phyloP scores from a whole-genome alignment of 1,284 basidiomycete genomes.

The Heliocybe sulcata region DNA sequence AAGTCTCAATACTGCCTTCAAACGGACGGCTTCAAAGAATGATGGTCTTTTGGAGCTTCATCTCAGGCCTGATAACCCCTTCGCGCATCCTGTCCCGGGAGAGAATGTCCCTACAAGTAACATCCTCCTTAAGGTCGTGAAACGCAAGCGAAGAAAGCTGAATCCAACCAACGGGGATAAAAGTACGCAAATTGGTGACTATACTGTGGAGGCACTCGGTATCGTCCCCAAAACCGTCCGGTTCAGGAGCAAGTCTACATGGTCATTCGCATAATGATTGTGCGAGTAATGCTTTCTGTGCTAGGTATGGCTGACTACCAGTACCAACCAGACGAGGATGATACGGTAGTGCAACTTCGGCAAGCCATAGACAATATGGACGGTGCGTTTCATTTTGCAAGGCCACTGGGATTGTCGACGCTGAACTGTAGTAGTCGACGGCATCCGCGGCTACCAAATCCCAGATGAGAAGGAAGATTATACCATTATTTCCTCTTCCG shows the following conservation, averaged over 20 bases:
- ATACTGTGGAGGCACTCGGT: constrained; percentile 73
- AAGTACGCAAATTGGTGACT: constrained; percentile 53
- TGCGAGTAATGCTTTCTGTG: constrained; percentile 2
- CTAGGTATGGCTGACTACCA: constrained; percentile 91
- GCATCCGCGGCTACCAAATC: constrained; percentile 61
- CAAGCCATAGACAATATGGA: constrained; percentile 73
- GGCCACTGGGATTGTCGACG: not conserved
- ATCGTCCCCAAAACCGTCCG: constrained; percentile 76
- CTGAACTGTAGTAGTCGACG: constrained; percentile 46
- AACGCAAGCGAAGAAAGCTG: constrained; percentile 46
- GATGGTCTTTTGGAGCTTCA: constrained; percentile 68
- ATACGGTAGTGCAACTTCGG: constrained; percentile 64
- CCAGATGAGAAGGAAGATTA: constrained; percentile 63
- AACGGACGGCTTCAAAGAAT: constrained; percentile 46
- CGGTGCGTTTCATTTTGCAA: constrained; percentile 41
- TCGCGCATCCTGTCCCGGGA: constrained; percentile 78
- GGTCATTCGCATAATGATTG: not conserved
- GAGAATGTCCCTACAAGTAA: constrained; percentile 72
- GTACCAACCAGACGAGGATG: constrained; percentile 66
- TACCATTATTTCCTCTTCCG: constrained; percentile 21
- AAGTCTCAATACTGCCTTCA: constrained; percentile 70
- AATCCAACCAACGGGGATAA: constrained; percentile 21
- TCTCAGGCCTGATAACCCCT: constrained; percentile 65
- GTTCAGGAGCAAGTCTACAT: constrained; percentile 69
- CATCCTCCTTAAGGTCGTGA: constrained; percentile 74